Conservation (phyloP, 208 protist genomes). For the Crithidia thermophila region DNA sequence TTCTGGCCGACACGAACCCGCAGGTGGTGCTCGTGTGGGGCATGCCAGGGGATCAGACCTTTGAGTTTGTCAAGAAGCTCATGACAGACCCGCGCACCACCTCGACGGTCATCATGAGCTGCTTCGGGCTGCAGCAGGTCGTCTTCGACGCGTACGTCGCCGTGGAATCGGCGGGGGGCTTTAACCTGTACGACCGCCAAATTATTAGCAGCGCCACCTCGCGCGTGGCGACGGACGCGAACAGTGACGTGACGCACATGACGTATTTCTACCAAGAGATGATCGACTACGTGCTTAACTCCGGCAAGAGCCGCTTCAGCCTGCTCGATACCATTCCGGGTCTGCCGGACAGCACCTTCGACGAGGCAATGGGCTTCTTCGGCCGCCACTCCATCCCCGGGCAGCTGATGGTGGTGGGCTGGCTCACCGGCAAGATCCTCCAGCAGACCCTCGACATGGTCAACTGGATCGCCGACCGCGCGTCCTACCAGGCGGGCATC, state of each 20-base stretch:
- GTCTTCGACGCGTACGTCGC: constrained; percentile 21
- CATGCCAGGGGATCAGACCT: constrained; percentile 17
- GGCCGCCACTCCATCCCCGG: not conserved
- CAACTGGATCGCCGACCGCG: constrained; percentile 18
- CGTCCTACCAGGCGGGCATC: constrained; percentile 27
- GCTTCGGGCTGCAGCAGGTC: constrained; percentile 24
- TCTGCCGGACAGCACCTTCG: not conserved
- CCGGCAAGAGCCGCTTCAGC: not conserved
- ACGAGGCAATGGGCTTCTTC: not conserved
- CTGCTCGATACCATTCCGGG: not conserved
- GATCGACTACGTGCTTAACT: constrained; percentile 1
- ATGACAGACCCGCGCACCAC: constrained; percentile 37
- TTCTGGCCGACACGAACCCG: constrained; percentile 43
- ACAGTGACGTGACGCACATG: constrained; percentile 32
- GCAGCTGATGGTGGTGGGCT: constrained; percentile 34
- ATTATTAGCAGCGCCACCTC: constrained; percentile 42
- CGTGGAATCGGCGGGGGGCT: not conserved
- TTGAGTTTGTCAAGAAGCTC: constrained; percentile 31
- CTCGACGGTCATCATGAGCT: constrained; percentile 35
- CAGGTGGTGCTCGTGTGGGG: constrained; percentile 59
- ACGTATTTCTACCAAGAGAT: constrained; percentile 38
- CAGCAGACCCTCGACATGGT: constrained; percentile 9
- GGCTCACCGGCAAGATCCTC: constrained; percentile 28
- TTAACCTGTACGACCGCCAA: constrained; percentile 15
- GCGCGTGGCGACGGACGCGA: constrained; percentile 24